Conservation (phyloP, 2,329 filamentous ascomycete species). For the Aspergillus thermomutatus region DNA sequence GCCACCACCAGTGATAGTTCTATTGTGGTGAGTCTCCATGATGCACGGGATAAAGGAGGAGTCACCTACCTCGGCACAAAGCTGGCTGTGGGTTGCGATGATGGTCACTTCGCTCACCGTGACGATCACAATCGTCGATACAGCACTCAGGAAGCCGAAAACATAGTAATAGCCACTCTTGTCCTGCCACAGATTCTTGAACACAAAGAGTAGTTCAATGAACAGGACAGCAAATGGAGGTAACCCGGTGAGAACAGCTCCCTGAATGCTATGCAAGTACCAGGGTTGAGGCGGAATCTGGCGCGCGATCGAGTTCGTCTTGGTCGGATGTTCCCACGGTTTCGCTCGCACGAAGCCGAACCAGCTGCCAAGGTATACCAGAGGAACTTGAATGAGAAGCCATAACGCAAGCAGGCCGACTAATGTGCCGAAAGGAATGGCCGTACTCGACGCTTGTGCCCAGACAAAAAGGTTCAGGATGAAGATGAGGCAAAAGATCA, state of each 20-base stretch:
- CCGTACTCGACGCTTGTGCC: constrained; percentile 84
- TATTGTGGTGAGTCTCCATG: constrained; percentile 23
- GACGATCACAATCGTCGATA: constrained; percentile 67
- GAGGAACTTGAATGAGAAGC: constrained; percentile 80
- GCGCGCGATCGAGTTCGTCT: constrained; percentile 67
- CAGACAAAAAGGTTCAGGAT: constrained; percentile 85
- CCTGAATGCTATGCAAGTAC: constrained; percentile 65
- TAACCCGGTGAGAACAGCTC: constrained; percentile 69
- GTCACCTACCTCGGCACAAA: constrained; percentile 65
- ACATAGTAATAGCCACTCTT: constrained; percentile 92
- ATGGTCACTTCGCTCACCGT: constrained; percentile 81
- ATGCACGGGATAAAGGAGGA: not conserved
- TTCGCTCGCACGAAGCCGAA: constrained; percentile 66
- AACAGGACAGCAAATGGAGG: constrained; percentile 85
- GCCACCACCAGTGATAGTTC: constrained; percentile 93
- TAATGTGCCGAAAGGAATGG: constrained; percentile 77
- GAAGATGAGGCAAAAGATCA: constrained; percentile 71
- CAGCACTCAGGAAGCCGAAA: constrained; percentile 77
- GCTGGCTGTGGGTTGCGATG: constrained; percentile 75
- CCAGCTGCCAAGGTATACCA: constrained; percentile 78
- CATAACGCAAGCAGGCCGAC: constrained; percentile 70
- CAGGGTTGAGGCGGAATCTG: constrained; percentile 73
- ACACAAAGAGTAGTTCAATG: constrained; percentile 81
- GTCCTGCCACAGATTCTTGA: constrained; percentile 84
- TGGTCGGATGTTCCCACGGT: constrained; percentile 77